Evolutionary conservation across 148 eudicot genomes (phyloP), one percentile per base, ranked within the genome.

Genomic region (Rhododendron ovatum): DNA sequence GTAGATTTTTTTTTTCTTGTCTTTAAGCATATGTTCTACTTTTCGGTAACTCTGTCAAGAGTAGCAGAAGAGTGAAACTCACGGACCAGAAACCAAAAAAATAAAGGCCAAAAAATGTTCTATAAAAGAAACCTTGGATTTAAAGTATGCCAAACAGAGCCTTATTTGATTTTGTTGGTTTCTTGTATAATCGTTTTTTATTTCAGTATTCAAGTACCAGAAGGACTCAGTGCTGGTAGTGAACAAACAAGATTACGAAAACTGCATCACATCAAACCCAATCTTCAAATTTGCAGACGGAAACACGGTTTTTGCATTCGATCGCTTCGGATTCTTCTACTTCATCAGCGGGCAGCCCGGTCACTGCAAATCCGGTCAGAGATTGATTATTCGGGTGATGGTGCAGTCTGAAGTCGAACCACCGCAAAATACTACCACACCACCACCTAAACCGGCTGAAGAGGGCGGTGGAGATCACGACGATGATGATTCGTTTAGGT

Each of bases 181-280:
- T 75, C 79, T 24, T 50, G 24, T 80, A 18, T 1, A 13, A 30
- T 30, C 17, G 6, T 53, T 53, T 81, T 43, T 81, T 81, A 26
- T 81, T 81, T 77, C 90, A 95, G 98, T 85, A 84, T 95, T 95
- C 91, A 93, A 92, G 89, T 95, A 95, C 84, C 73, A 83, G 37
- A 92, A 92, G 10, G 95, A 96, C 90, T 91, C 98, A 0, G 94
- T 96, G 47, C 88, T 95, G 75, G 90, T 86, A 84, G 98, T 95
- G 57, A 88, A 55, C 35, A 57, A 73, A 50, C 90, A 85, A 3
- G 94, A 87, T 59, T 95, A 96, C 83, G 80, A 86, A 1, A 86
- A 83, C 82, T 96, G 98, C 82, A 80, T 78, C 59, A 87, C 81
- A 35, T 83, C 90, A 7, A 87, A 84, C 33, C 93, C 96, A 14